Percentiles rank a stretch among this genome's conserved stretches.
These are phyloP conservation scores for Sporothrix pseudoabietina DNA, from an alignment of 2,329 filamentous ascomycete species.

Conservation along the genomic window DNA sequence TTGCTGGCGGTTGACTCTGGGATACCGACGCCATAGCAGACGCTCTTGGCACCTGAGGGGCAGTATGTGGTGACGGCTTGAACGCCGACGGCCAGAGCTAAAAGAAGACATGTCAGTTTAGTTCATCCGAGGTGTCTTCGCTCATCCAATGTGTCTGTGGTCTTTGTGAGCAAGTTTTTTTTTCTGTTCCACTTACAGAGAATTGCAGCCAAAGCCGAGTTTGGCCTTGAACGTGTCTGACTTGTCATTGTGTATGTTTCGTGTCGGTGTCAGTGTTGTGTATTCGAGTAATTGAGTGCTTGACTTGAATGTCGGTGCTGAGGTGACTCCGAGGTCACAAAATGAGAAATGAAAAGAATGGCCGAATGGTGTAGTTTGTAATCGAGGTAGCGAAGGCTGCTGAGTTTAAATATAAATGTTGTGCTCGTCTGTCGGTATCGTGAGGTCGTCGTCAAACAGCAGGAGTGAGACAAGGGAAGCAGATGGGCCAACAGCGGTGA, in stretches of 20 bases:
- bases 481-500: not conserved
- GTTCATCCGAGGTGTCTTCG: not conserved
- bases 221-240: not conserved
- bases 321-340: not conserved
- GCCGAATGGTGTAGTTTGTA: not conserved
- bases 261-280: not conserved
- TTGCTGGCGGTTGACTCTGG: constrained; percentile 53
- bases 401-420: not conserved
- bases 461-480: not conserved
- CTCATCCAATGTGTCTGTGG: not conserved
- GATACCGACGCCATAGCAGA: constrained; percentile 61
- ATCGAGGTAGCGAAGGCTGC: not conserved
- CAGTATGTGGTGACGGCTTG: constrained; percentile 42
- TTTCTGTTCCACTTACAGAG: constrained; percentile 19
- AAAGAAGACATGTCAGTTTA: not conserved
- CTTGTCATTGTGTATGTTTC: constrained; percentile 17
- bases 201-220: constrained; percentile 7
- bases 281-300: not conserved
- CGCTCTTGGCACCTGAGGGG: constrained; percentile 42
- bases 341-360: not conserved
- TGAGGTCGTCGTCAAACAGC: not conserved
- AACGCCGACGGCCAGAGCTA: constrained; percentile 27
- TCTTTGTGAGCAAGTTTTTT: not conserved
- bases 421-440: not conserved
- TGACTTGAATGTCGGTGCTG: not conserved